Evolutionary conservation across 2,329 filamentous ascomycete genomes (phyloP).

Genomic region (Fusarium avenaceum): DNA sequence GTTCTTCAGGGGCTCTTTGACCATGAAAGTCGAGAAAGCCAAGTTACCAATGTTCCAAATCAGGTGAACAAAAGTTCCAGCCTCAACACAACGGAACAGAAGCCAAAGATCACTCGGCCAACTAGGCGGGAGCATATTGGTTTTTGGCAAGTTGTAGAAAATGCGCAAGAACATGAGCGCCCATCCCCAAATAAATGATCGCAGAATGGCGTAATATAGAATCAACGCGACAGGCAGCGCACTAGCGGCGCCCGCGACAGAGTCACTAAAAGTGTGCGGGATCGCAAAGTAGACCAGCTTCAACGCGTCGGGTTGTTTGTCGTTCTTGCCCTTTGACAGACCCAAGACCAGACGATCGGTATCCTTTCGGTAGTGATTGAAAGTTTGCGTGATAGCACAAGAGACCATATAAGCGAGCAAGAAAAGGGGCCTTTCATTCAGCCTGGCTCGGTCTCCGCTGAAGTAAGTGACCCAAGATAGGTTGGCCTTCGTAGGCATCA

Average conservation of each 20-base stretch:
- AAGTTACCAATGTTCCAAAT: slow-evolving; percentile 84
- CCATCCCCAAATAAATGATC: slow-evolving; percentile 75
- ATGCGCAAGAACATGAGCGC: slow-evolving; percentile 78
- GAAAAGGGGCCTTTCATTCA: slow-evolving; percentile 91
- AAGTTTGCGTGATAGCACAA: slow-evolving; percentile 77
- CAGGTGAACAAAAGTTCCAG: slow-evolving; percentile 75
- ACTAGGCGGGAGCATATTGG: slow-evolving; percentile 71
- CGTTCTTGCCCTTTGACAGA: slow-evolving; percentile 46
- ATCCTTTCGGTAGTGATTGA: slow-evolving; percentile 78
- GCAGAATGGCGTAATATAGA: slow-evolving; percentile 73
- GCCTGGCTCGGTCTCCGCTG: slow-evolving; percentile 76
- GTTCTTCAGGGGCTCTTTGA: slow-evolving; percentile 85
- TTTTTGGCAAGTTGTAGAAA: slow-evolving; percentile 81
- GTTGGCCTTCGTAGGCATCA: slow-evolving; percentile 69
- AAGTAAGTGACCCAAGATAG: slow-evolving; percentile 81
- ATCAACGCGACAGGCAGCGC: slow-evolving; percentile 63
- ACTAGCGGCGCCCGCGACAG: slow-evolving; percentile 57
- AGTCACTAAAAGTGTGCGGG: slow-evolving; percentile 55
- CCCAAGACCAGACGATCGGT: slow-evolving; percentile 72
- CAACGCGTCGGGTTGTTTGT: slow-evolving; percentile 50
- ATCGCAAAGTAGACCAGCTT: slow-evolving; percentile 57
- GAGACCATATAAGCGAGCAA: slow-evolving; percentile 77
- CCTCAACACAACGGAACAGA: slow-evolving; percentile 67
- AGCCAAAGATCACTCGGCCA: slow-evolving; percentile 71
- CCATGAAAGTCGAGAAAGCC: slow-evolving; percentile 84